Percentiles rank a stretch among this genome's conserved stretches.
Evolutionary conservation across 148 eudicot genomes (phyloP).

Genomic region (Nyssa sinensis): DNA sequence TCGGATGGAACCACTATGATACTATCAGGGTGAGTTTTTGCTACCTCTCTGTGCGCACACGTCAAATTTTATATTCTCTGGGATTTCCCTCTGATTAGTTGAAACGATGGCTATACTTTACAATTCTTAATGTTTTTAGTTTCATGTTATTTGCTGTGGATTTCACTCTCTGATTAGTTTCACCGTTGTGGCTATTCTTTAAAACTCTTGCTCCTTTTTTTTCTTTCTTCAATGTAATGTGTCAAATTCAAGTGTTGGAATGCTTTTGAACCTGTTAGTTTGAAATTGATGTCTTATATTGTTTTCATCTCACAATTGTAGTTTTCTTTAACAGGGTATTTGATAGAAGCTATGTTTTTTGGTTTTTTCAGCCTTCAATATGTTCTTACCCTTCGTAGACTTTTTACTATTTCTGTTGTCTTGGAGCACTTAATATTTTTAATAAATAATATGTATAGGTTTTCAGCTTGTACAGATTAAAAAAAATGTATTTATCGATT

Average conservation of each 20-base stretch:
- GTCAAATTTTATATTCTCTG: background rate
- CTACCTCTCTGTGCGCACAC: background rate
- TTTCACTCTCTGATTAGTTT: background rate
- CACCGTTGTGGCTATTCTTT: background rate
- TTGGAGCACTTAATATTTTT: background rate
- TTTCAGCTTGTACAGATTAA: too few relatives aligned
- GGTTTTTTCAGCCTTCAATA: background rate
- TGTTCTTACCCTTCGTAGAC: background rate
- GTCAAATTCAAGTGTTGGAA: background rate
- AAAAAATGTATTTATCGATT: too few relatives aligned
- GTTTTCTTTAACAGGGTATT: background rate
- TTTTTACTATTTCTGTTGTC: background rate
- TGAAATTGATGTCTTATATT: background rate
- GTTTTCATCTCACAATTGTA: background rate
- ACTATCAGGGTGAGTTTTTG: slow-evolving; percentile 52
- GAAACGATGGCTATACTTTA: too few relatives aligned
- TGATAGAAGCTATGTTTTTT: too few relatives aligned
- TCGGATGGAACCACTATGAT: slow-evolving; percentile 78
- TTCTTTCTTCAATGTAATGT: background rate
- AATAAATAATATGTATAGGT: background rate
- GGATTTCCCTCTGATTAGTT: background rate
- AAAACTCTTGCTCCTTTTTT: background rate
- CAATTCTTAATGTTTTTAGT: too few relatives aligned
- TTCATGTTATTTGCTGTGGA: too few relatives aligned
- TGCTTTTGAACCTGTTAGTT: background rate